These are phyloP conservation scores for Syzygium syzygioides DNA, from an alignment of 441 rosid genomes.

Conservation along the genomic window DNA sequence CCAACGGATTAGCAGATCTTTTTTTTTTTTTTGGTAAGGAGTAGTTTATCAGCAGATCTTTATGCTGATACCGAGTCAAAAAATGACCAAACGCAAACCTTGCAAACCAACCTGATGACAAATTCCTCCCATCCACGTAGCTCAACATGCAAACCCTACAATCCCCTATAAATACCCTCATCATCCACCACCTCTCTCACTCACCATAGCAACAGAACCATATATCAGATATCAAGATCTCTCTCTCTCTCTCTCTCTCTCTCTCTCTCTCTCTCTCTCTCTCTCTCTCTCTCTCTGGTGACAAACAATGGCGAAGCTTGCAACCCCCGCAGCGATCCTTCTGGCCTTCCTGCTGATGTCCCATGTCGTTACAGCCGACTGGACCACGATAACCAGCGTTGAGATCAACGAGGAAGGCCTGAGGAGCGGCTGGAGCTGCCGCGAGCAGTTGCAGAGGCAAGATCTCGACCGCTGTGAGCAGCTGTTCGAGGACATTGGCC, in stretches of 20 bases:
- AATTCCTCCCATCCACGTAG: not conserved
- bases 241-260: not conserved
- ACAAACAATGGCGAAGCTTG: not conserved
- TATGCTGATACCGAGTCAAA: not conserved
- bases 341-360: not conserved
- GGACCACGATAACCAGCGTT: conserved; percentile 1
- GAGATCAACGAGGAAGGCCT: not conserved
- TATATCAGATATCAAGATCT: not conserved
- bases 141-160: not conserved
- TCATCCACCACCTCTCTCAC: not conserved
- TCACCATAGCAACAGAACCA: not conserved
- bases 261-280: not conserved
- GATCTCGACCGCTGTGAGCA: not conserved
- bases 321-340: not conserved
- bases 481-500: not conserved
- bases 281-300: not conserved
- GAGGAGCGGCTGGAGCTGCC: not conserved
- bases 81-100: not conserved
- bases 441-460: not conserved
- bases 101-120: not conserved
- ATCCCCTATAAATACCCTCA: not conserved
- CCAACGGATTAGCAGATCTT: not conserved
- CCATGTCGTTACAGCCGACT: not conserved
- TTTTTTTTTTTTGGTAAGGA: too few species aligned
- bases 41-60: not conserved